These are phyloP conservation scores for Gossypium trilobum DNA, from an alignment of 441 rosid genomes.

Conservation along the genomic window DNA sequence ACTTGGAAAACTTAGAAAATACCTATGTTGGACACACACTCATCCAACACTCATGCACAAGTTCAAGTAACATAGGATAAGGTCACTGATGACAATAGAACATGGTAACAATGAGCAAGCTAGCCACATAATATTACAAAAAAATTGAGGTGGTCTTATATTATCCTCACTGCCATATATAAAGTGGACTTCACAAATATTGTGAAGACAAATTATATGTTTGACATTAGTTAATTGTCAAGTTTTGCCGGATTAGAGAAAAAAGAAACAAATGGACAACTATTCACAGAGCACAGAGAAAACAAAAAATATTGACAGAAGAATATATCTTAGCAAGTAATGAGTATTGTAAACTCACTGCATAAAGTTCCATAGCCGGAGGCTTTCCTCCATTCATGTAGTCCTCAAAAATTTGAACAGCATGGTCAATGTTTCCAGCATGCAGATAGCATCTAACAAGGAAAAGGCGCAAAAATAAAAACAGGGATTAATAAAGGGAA, in stretches of 20 bases:
- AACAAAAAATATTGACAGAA: not conserved
- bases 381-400: slow-evolving; percentile 44
- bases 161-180: not conserved
- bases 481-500: not conserved
- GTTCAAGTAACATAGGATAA: not conserved
- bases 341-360: slow-evolving; percentile 34
- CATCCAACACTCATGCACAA: not conserved
- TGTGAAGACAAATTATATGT: not conserved
- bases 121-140: not conserved
- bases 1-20: not conserved
- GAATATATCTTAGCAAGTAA: slow-evolving; percentile 3
- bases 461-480: not conserved
- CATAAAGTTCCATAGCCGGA: slow-evolving; percentile 46
- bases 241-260: not conserved
- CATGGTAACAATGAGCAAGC: not conserved
- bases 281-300: not conserved
- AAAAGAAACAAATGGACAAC: not conserved
- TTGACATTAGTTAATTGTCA: not conserved
- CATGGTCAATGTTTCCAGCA: slow-evolving; percentile 59
- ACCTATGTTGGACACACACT: not conserved
- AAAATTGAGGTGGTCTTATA: not conserved
- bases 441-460: slow-evolving; percentile 62
- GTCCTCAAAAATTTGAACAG: slow-evolving; percentile 51
- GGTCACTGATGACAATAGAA: not conserved
- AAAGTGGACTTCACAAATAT: not conserved